Percentiles rank a stretch among this genome's conserved stretches.
Evolutionary conservation across 2,329 filamentous ascomycete genomes (phyloP).

Genomic region (Cladosporium velox): DNA sequence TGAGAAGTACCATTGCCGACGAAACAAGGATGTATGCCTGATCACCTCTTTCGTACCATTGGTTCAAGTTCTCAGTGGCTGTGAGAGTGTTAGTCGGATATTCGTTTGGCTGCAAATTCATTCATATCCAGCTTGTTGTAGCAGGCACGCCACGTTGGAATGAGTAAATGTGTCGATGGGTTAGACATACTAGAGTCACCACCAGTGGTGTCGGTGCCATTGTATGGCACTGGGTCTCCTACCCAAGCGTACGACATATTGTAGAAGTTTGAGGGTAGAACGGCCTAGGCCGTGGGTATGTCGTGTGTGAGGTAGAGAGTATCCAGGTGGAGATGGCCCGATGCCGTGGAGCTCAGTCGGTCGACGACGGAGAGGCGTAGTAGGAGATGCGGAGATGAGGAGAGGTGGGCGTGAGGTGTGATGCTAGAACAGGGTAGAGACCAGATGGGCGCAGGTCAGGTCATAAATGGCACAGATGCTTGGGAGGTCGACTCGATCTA

Average conservation of each 20-base stretch:
- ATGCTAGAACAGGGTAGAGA: conserved; percentile 9
- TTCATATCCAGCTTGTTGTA: background rate
- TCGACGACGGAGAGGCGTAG: background rate
- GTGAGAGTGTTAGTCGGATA: conserved; percentile 23
- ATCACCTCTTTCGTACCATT: conserved; percentile 91
- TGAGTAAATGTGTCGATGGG: background rate
- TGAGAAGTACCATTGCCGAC: conserved; percentile 90
- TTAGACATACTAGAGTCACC: conserved; percentile 72
- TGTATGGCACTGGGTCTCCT: conserved; percentile 49
- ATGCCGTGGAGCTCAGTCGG: conserved; percentile 5
- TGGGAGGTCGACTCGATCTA: conserved; percentile 14
- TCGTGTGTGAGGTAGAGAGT: conserved; percentile 2
- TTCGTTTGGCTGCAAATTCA: background rate
- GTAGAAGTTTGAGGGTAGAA: conserved; percentile 23
- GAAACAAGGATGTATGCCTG: conserved; percentile 90
- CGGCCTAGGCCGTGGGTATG: background rate
- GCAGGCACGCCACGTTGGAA: background rate
- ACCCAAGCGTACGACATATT: conserved; percentile 53
- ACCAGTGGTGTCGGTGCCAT: conserved; percentile 64
- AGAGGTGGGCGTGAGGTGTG: conserved; percentile 11
- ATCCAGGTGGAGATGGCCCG: conserved; percentile 5
- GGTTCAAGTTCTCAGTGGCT: conserved; percentile 88
- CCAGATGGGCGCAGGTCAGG: conserved; percentile 8
- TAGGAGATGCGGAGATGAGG: conserved; percentile 1
- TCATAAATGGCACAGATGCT: conserved; percentile 17